A percentile compares a stretch with the other conserved stretches of the same genome.
These are phyloP conservation scores for Corylus americana DNA, from an alignment of 306 rosid species.

Conservation along the genomic window DNA sequence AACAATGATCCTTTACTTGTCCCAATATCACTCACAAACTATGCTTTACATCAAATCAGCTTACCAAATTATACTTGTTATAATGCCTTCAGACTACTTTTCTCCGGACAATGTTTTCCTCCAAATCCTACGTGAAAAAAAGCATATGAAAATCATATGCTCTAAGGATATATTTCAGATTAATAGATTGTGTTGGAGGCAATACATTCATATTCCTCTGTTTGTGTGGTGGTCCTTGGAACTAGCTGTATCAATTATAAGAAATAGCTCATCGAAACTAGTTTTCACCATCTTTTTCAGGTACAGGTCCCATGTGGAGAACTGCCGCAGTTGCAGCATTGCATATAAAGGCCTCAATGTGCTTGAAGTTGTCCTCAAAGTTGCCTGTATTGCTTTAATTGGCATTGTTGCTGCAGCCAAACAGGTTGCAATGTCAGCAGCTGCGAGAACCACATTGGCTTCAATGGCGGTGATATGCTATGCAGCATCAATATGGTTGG, in stretches of 20 bases:
- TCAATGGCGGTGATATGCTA: constrained; percentile 59
- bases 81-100: neutral
- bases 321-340: constrained; percentile 76
- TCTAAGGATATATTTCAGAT: too few relatives aligned
- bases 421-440: constrained; percentile 40
- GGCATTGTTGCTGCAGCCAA: constrained; percentile 73
- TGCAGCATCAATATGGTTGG: constrained; percentile 70
- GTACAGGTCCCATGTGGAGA: constrained; percentile 83
- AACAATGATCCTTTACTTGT: neutral
- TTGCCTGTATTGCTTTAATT: constrained; percentile 53
- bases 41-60: neutral
- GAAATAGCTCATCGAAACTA: neutral
- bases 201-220: neutral
- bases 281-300: constrained; percentile 33
- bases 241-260: neutral
- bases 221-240: neutral
- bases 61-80: neutral
- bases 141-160: too few relatives aligned
- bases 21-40: too few relatives aligned
- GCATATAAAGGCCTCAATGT: constrained; percentile 70
- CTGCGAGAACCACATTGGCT: constrained; percentile 50
- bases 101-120: too few relatives aligned
- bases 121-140: too few relatives aligned
- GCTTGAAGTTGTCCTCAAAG: constrained; percentile 61
- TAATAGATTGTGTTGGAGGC: too few relatives aligned